phyloP scores from a whole-genome alignment of 2,329 filamentous ascomycete species.

The Tolypocladium cylindrosporum region DNA sequence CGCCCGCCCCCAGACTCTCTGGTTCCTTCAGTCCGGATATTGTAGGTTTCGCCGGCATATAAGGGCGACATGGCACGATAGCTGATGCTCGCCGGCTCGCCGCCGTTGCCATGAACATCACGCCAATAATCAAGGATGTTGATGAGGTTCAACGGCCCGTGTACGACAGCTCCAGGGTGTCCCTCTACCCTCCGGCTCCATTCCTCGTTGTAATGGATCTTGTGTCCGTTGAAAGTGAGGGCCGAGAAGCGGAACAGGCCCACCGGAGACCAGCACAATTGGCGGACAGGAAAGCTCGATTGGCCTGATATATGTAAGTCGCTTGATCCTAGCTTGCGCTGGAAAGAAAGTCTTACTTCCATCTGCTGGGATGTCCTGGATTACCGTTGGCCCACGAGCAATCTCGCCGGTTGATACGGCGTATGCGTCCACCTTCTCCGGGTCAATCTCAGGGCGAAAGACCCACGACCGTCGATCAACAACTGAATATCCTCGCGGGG shows the following conservation, averaged over 20 bases:
- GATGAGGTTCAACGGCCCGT: constrained; percentile 69
- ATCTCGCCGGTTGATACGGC: constrained; percentile 10
- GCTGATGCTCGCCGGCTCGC: constrained; percentile 30
- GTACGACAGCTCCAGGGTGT: constrained; percentile 63
- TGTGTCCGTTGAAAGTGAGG: constrained; percentile 77
- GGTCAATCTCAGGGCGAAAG: constrained; percentile 27
- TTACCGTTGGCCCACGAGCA: constrained; percentile 12
- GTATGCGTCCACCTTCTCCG: constrained; percentile 5
- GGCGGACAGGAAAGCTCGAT: constrained; percentile 15
- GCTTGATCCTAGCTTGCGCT: background rate
- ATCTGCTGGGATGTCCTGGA: constrained; percentile 11
- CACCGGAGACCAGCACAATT: constrained; percentile 32
- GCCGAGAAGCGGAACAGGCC: constrained; percentile 73
- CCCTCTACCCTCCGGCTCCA: constrained; percentile 59
- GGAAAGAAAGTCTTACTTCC: constrained; percentile 6
- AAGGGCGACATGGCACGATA: constrained; percentile 64
- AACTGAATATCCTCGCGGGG: constrained; percentile 38
- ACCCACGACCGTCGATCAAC: constrained; percentile 45
- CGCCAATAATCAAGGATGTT: constrained; percentile 59
- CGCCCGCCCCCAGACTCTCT: constrained; percentile 20
- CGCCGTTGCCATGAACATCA: constrained; percentile 32
- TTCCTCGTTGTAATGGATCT: constrained; percentile 67
- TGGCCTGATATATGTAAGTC: background rate
- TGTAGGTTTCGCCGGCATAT: constrained; percentile 56
- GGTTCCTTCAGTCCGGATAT: constrained; percentile 44